These are phyloP conservation scores for Trametes hirsuta DNA, from an alignment of 1,284 basidiomycete species.

Conservation along the genomic window DNA sequence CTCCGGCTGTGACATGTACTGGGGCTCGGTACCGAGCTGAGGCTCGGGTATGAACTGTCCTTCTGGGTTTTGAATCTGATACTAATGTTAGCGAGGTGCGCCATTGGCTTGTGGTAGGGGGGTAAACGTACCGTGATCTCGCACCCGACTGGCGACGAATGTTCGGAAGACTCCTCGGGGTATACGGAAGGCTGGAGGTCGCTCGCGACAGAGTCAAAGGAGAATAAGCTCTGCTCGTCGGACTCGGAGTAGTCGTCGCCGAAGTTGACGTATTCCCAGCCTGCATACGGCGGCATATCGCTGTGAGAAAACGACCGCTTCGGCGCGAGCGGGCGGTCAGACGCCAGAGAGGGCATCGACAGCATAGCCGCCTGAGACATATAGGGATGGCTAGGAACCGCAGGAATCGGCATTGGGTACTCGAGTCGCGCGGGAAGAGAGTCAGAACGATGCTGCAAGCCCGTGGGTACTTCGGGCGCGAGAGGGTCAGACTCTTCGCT, in stretches of 20 bases:
- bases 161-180: slow-evolving; percentile 8
- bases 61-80: slow-evolving; percentile 3
- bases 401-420: slow-evolving; percentile 7
- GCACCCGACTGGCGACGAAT: slow-evolving; percentile 11
- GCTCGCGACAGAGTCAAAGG: slow-evolving; percentile 13
- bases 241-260: slow-evolving; percentile 20
- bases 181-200: slow-evolving; percentile 9
- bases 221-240: slow-evolving; percentile 19
- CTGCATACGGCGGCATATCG: slow-evolving; percentile 14
- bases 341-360: slow-evolving; percentile 11
- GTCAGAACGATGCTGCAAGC: slow-evolving; percentile 15
- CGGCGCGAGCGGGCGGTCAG: slow-evolving; percentile 10
- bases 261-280: slow-evolving; percentile 15
- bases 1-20: slow-evolving; percentile 10
- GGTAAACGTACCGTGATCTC: slow-evolving; percentile 10
- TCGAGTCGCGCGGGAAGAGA: slow-evolving; percentile 16
- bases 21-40: not conserved
- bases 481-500: slow-evolving; percentile 10
- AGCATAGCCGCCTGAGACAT: slow-evolving; percentile 5
- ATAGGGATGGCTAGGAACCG: not conserved
- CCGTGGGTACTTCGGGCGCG: not conserved
- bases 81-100: not conserved
- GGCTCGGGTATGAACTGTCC: slow-evolving; percentile 4
- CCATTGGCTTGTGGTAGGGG: too few species aligned
- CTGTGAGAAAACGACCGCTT: slow-evolving; percentile 15